Evolutionary conservation across 129 eudicot genomes (phyloP), one percentile per base, ranked within the genome.

Genomic region (Pulicaria dysenterica): DNA sequence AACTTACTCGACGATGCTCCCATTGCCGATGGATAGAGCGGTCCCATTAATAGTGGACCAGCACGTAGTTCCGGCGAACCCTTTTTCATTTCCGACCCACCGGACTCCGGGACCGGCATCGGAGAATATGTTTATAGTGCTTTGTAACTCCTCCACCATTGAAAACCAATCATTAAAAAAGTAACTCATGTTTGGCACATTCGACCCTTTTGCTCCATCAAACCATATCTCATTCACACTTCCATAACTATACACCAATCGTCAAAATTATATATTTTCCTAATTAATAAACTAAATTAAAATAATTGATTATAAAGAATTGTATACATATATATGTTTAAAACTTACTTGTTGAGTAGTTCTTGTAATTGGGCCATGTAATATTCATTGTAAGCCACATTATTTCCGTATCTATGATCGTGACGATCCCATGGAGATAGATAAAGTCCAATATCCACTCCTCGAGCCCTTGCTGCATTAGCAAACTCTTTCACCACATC

Each of bases 381-480:
- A 73, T 92, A 92, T 75, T 89, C 95, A 74, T 92, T 92, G 63
- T 92, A 92, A 54, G 67, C 80, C 58, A 79, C 49, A 6, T 14
- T 48, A 7, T 82, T 72, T 0, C 98, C 98, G n/a, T 87, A 92
- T 85, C 98, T 76, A 41, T 70, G 41, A 67, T 92, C 98, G 58
- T 92, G 98, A 3, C 89, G 83, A 76, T 92, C 98, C 98, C 98
- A 92, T 15, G 96, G 98, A 2, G 98, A 92, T 10, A 89, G 69
- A 74, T 92, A 92, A 71, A 92, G 59, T 2, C 98, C 96, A 5
- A 69, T 78, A 62, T 92, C 98, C 4, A 92, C 78, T 16, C 95
- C 96, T 2, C 89, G 78, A 9, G 82, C 69, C 51, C 58, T 80
- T 0, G 95, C 96, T 0, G 96, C 86, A 24, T 64, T 36, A 8